phyloP scores from a whole-genome alignment of 163 green algal species.

The Chlamydomonas reinhardtii region DNA sequence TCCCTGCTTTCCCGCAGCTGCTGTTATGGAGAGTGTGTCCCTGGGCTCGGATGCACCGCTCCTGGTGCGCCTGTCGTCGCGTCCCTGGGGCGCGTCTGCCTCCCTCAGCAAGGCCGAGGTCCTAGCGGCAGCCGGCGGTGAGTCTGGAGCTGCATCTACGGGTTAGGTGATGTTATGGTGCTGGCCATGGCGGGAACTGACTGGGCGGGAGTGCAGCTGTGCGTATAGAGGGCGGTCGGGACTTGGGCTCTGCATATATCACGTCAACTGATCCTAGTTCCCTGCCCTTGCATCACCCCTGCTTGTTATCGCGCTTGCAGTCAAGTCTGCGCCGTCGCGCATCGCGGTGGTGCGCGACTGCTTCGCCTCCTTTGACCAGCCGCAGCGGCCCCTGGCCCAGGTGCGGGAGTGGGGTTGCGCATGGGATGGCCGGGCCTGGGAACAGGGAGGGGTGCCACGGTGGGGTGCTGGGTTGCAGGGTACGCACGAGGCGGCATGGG shows the following conservation, averaged over 20 bases:
- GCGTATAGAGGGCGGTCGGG: too few relatives aligned
- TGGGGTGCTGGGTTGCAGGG: too few relatives aligned
- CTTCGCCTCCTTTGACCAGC: constrained; percentile 75
- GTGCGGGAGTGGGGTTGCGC: constrained; percentile 7
- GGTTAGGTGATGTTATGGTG: too few relatives aligned
- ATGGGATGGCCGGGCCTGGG: too few relatives aligned
- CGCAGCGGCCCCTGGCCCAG: constrained; percentile 54
- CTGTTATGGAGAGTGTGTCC: constrained; percentile 3
- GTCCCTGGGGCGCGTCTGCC: constrained; percentile 51
- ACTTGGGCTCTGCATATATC: too few relatives aligned
- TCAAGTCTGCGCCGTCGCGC: background rate
- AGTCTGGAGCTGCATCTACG: constrained; percentile 28
- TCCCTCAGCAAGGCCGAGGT: constrained; percentile 41
- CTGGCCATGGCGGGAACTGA: too few relatives aligned
- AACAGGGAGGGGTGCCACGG: too few relatives aligned
- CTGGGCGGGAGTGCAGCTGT: background rate
- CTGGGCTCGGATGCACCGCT: constrained; percentile 8
- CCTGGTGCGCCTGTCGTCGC: constrained; percentile 50
- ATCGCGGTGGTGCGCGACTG: constrained; percentile 80
- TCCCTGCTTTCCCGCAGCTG: background rate
- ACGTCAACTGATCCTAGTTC: background rate
- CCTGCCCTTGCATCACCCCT: too few relatives aligned
- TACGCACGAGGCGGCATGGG: too few relatives aligned
- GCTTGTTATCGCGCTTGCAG: background rate
- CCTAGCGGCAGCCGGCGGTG: constrained; percentile 26